phyloP scores from a whole-genome alignment of 2,329 filamentous ascomycete species.

The Phialophora expanda region DNA sequence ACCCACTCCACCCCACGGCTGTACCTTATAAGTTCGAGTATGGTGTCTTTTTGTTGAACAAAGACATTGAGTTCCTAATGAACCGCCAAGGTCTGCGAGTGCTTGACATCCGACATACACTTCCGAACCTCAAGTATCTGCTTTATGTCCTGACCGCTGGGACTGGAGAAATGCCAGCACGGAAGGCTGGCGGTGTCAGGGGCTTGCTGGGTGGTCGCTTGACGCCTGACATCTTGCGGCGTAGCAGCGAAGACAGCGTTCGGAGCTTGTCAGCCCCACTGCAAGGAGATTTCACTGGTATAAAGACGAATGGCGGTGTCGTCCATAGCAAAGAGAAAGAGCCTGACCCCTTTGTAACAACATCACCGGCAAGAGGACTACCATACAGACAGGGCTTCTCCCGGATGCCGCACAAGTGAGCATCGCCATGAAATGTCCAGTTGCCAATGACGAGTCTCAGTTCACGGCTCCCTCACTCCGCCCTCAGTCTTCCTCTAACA shows the following conservation, averaged over 20 bases:
- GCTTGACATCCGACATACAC: constrained; percentile 86
- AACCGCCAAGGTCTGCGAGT: constrained; percentile 73
- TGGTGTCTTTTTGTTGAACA: constrained; percentile 94
- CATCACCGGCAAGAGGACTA: constrained; percentile 16
- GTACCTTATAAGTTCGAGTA: constrained; percentile 94
- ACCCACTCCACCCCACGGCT: constrained; percentile 77
- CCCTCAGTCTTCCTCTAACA: neutral
- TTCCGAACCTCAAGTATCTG: constrained; percentile 92
- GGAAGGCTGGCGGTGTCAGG: constrained; percentile 60
- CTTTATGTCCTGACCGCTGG: constrained; percentile 88
- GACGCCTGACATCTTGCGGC: constrained; percentile 47
- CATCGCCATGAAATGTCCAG: neutral
- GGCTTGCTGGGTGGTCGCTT: constrained; percentile 51
- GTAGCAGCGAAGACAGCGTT: constrained; percentile 50
- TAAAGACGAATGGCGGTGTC: constrained; percentile 15
- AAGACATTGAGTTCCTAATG: constrained; percentile 79
- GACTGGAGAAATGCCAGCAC: constrained; percentile 63
- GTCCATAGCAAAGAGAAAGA: constrained; percentile 26
- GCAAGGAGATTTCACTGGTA: constrained; percentile 12
- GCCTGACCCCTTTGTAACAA: constrained; percentile 22
- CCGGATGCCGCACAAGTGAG: neutral
- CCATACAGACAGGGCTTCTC: constrained; percentile 22
- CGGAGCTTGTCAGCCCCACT: constrained; percentile 21
- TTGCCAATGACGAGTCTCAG: neutral
- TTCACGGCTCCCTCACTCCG: neutral